phyloP scores from a whole-genome alignment of 2,329 filamentous ascomycete species.

The Fusarium chlamydosporum region DNA sequence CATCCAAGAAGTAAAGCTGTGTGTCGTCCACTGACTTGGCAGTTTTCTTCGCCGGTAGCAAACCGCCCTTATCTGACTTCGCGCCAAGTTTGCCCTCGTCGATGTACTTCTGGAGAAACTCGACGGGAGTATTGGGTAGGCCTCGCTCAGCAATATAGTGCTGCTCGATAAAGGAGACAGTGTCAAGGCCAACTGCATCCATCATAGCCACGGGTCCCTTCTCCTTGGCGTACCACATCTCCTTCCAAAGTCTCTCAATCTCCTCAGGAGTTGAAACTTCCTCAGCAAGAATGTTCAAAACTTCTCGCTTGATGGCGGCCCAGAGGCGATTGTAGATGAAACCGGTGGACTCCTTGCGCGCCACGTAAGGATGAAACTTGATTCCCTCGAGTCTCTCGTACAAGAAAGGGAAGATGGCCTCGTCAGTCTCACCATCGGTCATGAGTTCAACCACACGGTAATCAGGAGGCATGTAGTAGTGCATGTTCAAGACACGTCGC shows the following conservation, averaged over 20 bases:
- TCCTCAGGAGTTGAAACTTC: slow-evolving; percentile 6
- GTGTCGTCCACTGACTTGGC: rapidly evolving
- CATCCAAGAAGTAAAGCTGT: slow-evolving; percentile 4
- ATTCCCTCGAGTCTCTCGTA: neutral
- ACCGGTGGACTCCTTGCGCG: slow-evolving; percentile 25
- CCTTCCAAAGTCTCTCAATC: slow-evolving; percentile 14
- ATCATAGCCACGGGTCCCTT: slow-evolving; percentile 17
- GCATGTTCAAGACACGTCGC: slow-evolving; percentile 20
- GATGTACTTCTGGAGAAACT: slow-evolving; percentile 21
- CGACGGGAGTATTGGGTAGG: neutral
- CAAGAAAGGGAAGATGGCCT: slow-evolving; percentile 10
- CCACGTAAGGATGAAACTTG: slow-evolving; percentile 12
- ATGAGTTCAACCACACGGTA: slow-evolving; percentile 19
- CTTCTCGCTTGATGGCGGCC: slow-evolving; percentile 26
- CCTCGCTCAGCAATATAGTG: slow-evolving; percentile 19
- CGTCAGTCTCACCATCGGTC: slow-evolving; percentile 10
- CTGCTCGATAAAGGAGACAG: slow-evolving; percentile 23
- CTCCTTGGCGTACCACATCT: slow-evolving; percentile 19
- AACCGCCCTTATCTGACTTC: slow-evolving; percentile 13
- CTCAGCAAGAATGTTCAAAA: neutral
- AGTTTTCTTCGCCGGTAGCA: neutral
- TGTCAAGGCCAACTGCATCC: slow-evolving; percentile 22
- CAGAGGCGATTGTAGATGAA: slow-evolving; percentile 21
- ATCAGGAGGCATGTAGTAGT: slow-evolving; percentile 24
- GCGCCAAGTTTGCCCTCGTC: slow-evolving; percentile 10